A percentile compares a stretch with the other conserved stretches of the same genome.
Conservation (phyloP, 768 basidiomycete genomes). For the Atractiella rhizophila region DNA sequence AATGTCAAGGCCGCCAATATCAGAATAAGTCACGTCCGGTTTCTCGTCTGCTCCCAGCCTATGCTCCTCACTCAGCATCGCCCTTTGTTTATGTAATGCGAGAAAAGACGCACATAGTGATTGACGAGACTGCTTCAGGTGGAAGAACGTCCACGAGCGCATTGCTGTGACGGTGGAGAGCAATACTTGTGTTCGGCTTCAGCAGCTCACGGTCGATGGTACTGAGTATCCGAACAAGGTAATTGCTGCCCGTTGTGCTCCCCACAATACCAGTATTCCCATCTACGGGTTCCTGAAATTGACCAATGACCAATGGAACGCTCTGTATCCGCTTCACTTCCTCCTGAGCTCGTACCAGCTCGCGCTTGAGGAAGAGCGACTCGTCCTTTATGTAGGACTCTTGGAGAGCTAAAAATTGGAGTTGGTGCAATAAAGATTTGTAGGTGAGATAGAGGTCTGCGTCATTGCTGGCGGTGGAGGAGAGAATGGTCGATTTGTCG, state of each 20-base stretch:
- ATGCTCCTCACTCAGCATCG: not conserved
- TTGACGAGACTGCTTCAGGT: slow-evolving; percentile 92
- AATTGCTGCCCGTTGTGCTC: slow-evolving; percentile 90
- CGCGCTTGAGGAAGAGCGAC: slow-evolving; percentile 87
- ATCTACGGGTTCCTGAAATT: slow-evolving; percentile 97
- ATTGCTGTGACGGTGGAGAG: slow-evolving; percentile 96
- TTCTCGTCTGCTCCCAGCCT: slow-evolving; percentile 65
- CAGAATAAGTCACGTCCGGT: slow-evolving; percentile 74
- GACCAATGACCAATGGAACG: slow-evolving; percentile 94
- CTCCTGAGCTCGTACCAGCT: slow-evolving; percentile 93
- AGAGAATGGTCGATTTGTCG: no score
- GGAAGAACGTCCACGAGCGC: slow-evolving; percentile 94
- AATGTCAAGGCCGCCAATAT: slow-evolving; percentile 87
- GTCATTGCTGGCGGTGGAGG: no score
- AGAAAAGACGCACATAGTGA: slow-evolving; percentile 35
- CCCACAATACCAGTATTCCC: slow-evolving; percentile 91
- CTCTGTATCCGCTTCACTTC: slow-evolving; percentile 98
- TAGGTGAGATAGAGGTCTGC: no score
- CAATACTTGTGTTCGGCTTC: slow-evolving; percentile 89
- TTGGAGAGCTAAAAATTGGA: slow-evolving; percentile 31
- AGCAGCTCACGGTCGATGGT: slow-evolving; percentile 90
- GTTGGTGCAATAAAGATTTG: no score
- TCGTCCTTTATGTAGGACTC: slow-evolving; percentile 98
- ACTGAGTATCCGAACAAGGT: slow-evolving; percentile 87
- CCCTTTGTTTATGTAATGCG: not conserved